These are phyloP conservation scores for Penicillium sp. DNA, from an alignment of 2,329 filamentous ascomycete genomes.

Conservation along the genomic window DNA sequence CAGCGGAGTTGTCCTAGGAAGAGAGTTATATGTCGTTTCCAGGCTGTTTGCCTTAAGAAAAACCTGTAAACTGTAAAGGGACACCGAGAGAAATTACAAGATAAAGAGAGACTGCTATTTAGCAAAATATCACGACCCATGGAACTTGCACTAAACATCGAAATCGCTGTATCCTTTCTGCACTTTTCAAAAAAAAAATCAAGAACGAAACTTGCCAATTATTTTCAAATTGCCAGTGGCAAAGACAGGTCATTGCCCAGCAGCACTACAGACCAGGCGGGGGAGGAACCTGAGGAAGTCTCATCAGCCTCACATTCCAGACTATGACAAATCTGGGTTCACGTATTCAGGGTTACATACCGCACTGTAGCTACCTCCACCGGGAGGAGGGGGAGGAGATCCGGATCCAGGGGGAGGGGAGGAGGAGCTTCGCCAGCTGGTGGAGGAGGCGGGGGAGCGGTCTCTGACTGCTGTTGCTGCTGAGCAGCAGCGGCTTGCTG, in stretches of 20 bases:
- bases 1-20: background rate
- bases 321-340: background rate
- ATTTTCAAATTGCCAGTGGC: background rate
- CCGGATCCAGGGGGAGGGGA: constrained; percentile 45
- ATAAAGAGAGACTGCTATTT: constrained; percentile 11
- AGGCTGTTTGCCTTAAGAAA: background rate
- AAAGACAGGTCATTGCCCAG: background rate
- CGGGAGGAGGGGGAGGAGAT: constrained; percentile 57
- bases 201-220: constrained; percentile 8
- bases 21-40: background rate
- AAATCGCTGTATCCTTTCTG: constrained; percentile 17
- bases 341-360: constrained; percentile 46
- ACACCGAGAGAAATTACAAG: constrained; percentile 1
- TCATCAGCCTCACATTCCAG: background rate
- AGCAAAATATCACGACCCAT: constrained; percentile 13
- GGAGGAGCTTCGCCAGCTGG: constrained; percentile 59
- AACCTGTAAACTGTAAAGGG: background rate
- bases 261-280: constrained; percentile 49
- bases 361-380: constrained; percentile 58
- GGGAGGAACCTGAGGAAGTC: constrained; percentile 46
- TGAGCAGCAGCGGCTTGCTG: constrained; percentile 58
- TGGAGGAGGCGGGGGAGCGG: constrained; percentile 56
- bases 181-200: constrained; percentile 6
- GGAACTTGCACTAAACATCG: constrained; percentile 7
- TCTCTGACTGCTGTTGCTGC: constrained; percentile 46